Conservation (phyloP, 2,329 filamentous ascomycete species). For the Diplodia corticola region DNA sequence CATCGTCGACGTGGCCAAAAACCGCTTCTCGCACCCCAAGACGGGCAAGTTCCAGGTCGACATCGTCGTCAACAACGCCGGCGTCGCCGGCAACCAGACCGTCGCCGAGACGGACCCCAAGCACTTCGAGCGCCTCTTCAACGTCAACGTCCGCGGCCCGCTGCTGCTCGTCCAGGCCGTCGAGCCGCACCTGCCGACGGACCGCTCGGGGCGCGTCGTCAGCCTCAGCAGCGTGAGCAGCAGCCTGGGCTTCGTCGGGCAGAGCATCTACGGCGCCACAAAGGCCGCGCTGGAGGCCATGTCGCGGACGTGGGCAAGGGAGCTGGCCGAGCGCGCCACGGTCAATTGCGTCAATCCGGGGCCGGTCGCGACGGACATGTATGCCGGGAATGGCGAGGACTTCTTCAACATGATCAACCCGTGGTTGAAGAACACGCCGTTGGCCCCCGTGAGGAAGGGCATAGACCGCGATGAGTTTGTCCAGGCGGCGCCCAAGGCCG, state of each 20-base stretch:
- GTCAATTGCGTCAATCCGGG: constrained; percentile 68
- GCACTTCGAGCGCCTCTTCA: constrained; percentile 72
- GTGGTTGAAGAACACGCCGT: constrained; percentile 64
- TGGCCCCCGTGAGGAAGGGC: constrained; percentile 61
- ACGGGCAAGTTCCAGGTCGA: constrained; percentile 67
- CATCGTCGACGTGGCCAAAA: constrained; percentile 60
- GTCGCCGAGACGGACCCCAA: constrained; percentile 62
- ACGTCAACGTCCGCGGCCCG: constrained; percentile 79
- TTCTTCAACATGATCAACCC: constrained; percentile 62
- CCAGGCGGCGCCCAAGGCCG: constrained; percentile 44
- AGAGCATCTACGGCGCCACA: constrained; percentile 65
- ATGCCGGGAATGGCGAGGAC: constrained; percentile 54
- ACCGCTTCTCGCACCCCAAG: constrained; percentile 59
- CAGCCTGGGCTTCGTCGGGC: constrained; percentile 55
- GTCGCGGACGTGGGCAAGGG: constrained; percentile 68
- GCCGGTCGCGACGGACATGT: constrained; percentile 68
- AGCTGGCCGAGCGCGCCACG: constrained; percentile 61
- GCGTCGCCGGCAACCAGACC: constrained; percentile 63
- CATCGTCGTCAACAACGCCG: constrained; percentile 87
- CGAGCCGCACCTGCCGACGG: constrained; percentile 66
- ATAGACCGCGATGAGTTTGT: constrained; percentile 62
- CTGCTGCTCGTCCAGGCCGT: constrained; percentile 75
- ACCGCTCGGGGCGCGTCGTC: constrained; percentile 66
- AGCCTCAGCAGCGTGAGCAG: constrained; percentile 62
- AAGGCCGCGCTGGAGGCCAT: constrained; percentile 68